Evolutionary conservation across 768 basidiomycete species (phyloP).

Genomic region (Boletellus ananiceps): DNA sequence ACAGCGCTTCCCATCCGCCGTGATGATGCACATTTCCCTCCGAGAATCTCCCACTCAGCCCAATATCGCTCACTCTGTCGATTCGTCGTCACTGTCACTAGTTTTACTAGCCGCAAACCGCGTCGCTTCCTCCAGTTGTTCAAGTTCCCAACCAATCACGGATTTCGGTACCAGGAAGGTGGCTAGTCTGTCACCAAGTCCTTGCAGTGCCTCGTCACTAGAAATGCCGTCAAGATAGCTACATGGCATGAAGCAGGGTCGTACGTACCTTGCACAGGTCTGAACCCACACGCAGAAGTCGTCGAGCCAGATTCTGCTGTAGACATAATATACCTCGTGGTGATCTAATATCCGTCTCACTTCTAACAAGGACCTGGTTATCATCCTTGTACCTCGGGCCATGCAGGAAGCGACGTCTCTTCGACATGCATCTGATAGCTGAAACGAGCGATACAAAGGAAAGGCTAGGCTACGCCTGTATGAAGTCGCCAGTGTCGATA

Average conservation of each 20-base stretch:
- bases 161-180: constrained; percentile 45
- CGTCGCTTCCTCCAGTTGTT: constrained; percentile 58
- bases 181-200: constrained; percentile 42
- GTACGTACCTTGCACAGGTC: constrained; percentile 58
- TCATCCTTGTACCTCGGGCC: constrained; percentile 53
- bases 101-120: constrained; percentile 33
- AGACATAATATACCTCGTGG: constrained; percentile 86
- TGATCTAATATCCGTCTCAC: constrained; percentile 72
- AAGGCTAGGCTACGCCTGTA: constrained; percentile 75
- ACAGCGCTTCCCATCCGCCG: constrained; percentile 14
- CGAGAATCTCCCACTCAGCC: constrained; percentile 3
- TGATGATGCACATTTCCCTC: background rate
- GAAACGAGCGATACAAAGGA: constrained; percentile 77
- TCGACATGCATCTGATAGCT: constrained; percentile 63
- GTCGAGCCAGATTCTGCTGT: constrained; percentile 81
- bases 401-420: constrained; percentile 59
- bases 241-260: background rate
- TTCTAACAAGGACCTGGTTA: constrained; percentile 64
- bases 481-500: constrained; percentile 49
- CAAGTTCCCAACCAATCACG: constrained; percentile 66
- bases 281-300: constrained; percentile 84
- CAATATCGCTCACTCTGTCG: constrained; percentile 18
- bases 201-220: constrained; percentile 56
- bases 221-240: constrained; percentile 4
- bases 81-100: constrained; percentile 73